Evolutionary conservation across 306 rosid genomes (phyloP).

Genomic region (Fragaria nilgerrensis): DNA sequence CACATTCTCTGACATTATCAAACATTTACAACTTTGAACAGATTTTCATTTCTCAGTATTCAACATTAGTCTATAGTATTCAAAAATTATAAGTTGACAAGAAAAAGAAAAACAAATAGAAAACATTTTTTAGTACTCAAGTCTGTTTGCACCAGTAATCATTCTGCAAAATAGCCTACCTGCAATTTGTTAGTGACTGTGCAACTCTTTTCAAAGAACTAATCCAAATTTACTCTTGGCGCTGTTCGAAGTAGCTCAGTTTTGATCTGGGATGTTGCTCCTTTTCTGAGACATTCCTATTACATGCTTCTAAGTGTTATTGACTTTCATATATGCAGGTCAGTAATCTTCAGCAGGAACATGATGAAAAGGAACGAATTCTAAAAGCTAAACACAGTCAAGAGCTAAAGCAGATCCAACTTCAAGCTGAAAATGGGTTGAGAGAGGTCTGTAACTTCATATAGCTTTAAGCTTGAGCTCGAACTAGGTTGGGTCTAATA

Average conservation of each 20-base stretch:
- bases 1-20: not conserved
- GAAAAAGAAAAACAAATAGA: not conserved
- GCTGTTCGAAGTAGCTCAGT: not conserved
- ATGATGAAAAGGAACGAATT: slow-evolving; percentile 50
- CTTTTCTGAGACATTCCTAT: not conserved
- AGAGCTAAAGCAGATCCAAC: slow-evolving; percentile 56
- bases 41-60: not conserved
- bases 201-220: not conserved
- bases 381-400: slow-evolving; percentile 57
- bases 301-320: slow-evolving; percentile 4
- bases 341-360: slow-evolving; percentile 57
- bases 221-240: not conserved
- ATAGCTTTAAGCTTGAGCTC: slow-evolving; percentile 10
- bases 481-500: not conserved
- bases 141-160: not conserved
- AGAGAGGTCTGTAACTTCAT: slow-evolving; percentile 54
- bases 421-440: slow-evolving; percentile 69
- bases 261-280: not conserved
- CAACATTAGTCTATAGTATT: not conserved
- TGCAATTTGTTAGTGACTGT: not conserved
- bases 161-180: not conserved
- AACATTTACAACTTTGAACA: not conserved
- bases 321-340: slow-evolving; percentile 50
- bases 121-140: not conserved
- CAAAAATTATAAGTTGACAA: not conserved